Evolutionary conservation across 2,329 filamentous ascomycete species (phyloP).

Genomic region (Fusarium nygamai): DNA sequence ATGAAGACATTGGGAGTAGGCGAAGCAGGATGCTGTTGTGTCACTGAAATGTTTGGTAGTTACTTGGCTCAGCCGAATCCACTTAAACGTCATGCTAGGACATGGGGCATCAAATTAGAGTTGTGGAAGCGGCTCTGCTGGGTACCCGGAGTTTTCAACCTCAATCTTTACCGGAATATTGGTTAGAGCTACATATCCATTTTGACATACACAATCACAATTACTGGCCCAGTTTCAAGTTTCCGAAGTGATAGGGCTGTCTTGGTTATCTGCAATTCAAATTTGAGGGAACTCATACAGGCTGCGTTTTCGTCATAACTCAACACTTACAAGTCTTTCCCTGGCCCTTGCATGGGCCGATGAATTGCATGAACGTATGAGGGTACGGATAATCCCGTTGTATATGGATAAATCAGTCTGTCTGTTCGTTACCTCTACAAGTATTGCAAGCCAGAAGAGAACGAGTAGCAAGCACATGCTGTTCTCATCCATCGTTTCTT

Average conservation of each 20-base stretch:
- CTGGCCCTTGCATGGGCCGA: conserved; percentile 13
- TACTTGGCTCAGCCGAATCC: conserved; percentile 22
- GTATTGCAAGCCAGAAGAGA: background rate
- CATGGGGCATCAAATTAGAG: conserved; percentile 24
- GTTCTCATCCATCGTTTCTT: conserved; percentile 1
- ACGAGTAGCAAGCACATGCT: background rate
- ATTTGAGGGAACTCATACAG: background rate
- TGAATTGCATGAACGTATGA: conserved; percentile 20
- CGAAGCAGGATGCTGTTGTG: background rate
- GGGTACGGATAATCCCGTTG: conserved; percentile 1
- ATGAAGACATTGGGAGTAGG: background rate
- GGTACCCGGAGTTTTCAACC: background rate
- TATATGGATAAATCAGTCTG: conserved; percentile 1
- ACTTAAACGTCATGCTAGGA: conserved; percentile 30
- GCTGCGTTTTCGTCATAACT: conserved; percentile 37
- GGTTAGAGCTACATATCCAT: background rate
- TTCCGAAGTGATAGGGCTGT: background rate
- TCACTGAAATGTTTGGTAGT: conserved; percentile 1
- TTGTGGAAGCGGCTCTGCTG: conserved; percentile 32
- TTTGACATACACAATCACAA: background rate
- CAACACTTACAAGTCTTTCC: conserved; percentile 20
- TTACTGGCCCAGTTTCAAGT: conserved; percentile 9
- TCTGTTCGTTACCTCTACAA: conserved; percentile 14
- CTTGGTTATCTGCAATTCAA: background rate
- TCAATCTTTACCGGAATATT: background rate